Base-by-base conservation (phyloP, 208 protist species). In the Porcisia hertigi region DNA sequence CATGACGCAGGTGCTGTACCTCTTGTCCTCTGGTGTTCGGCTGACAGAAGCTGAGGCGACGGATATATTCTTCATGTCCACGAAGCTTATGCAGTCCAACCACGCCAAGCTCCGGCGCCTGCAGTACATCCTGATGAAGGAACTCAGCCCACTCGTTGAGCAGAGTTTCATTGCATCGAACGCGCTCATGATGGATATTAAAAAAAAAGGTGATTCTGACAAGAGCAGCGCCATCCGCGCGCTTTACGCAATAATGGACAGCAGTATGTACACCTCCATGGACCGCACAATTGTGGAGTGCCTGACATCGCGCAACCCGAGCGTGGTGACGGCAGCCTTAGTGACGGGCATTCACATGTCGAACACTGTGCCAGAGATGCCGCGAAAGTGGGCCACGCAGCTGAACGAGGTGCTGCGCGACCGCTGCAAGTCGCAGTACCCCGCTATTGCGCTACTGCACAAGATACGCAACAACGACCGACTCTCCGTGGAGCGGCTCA, bases 81-180 rank as follows among this genome's bases (percentile, higher is more conserved):
- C 99, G 14, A 99, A 99, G 86, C 90, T 99, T 36, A 98, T 99
- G 75, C 98, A 99, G 83, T 98, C 97, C 6, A 90, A 88, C 39
- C 88, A 99, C 84, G 78, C 94, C 18, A 95, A 97, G 73, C 93
- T 99, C 49, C 92, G 98, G 23, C 95, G 99, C 16, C 81, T 99
- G 80, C 90, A 99, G 69, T 99, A 99, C 85, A 85, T 99, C 3
- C 81, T 99, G 43, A 93, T 99, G 82, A 99, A 99, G 84, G 98
- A 99, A 78, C 93, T 99, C 14, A 89, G 90, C 63, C 90, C 92
- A 3, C 71, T 88, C 3, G 93, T 98, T 23, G 96, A 99, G 69
- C 95, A 99, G 81, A 94, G 98, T 69, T 99, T 99, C 77, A 99
- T 99, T 63, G 97, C 98, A 14, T 98, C 96, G 30, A 97, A 95